Conservation (phyloP, 2,329 filamentous ascomycete species). For the Neospermospora avenae region DNA sequence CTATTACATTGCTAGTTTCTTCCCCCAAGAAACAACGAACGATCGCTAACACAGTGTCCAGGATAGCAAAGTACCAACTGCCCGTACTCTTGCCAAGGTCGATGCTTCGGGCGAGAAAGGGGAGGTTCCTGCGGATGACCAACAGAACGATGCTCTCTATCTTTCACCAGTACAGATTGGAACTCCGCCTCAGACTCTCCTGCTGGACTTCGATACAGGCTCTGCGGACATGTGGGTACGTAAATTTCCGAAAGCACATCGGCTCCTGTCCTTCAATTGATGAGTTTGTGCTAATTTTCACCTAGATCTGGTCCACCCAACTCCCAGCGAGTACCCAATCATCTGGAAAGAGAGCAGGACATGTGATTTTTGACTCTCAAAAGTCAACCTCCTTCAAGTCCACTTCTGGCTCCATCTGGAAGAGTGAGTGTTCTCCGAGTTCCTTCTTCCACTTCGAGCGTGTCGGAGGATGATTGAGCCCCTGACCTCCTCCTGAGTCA, state of each 20-base stretch:
- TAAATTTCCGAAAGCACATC: conserved; percentile 17
- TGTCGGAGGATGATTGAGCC: too few relatives aligned
- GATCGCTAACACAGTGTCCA: too few relatives aligned
- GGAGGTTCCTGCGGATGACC: conserved; percentile 57
- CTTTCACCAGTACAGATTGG: conserved; percentile 63
- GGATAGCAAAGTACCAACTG: conserved; percentile 45
- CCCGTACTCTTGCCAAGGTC: conserved; percentile 46
- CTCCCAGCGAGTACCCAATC: conserved; percentile 39
- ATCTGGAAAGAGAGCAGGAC: conserved; percentile 35
- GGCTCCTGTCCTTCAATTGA: neutral
- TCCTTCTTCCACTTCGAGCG: too few relatives aligned
- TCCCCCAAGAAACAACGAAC: too few relatives aligned
- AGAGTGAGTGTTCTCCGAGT: too few relatives aligned
- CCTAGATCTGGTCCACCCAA: conserved; percentile 53
- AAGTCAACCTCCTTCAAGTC: conserved; percentile 60
- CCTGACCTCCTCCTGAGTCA: too few relatives aligned
- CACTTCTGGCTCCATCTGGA: conserved; percentile 51
- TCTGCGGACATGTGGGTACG: conserved; percentile 66
- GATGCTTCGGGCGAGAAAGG: conserved; percentile 37
- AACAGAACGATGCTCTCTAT: conserved; percentile 65
- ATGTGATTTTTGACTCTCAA: conserved; percentile 56
- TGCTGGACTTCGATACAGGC: conserved; percentile 68
- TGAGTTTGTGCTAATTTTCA: neutral
- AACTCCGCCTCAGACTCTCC: conserved; percentile 58
- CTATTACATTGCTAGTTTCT: too few relatives aligned